These are phyloP conservation scores for Scopulariopsis brevicaulis DNA, from an alignment of 2,329 filamentous ascomycete genomes.

Conservation along the genomic window DNA sequence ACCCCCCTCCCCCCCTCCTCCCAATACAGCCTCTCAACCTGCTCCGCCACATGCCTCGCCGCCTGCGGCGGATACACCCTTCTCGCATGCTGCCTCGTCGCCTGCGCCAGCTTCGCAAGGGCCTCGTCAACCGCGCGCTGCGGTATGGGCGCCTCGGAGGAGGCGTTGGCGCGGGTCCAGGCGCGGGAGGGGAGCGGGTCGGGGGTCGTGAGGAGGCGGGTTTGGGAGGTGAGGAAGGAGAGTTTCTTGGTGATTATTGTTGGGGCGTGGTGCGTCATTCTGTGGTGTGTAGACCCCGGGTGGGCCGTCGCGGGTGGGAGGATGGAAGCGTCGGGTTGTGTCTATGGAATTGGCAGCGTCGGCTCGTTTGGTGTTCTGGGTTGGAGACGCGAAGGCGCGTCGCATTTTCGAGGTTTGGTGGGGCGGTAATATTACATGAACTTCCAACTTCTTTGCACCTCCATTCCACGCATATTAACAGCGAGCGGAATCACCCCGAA, in stretches of 20 bases:
- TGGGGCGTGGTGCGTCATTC: constrained; percentile 21
- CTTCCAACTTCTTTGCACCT: too few species aligned
- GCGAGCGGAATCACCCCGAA: too few species aligned
- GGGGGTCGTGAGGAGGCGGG: constrained; percentile 45
- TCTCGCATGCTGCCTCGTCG: constrained; percentile 51
- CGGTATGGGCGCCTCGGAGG: constrained; percentile 25
- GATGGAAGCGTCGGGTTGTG: too few species aligned
- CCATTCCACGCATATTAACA: too few species aligned
- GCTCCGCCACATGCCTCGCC: constrained; percentile 60
- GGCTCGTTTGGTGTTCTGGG: too few species aligned
- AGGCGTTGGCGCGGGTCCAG: constrained; percentile 27
- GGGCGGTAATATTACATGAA: too few species aligned
- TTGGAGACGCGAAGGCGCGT: too few species aligned
- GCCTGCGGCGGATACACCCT: constrained; percentile 58
- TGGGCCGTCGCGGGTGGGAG: too few species aligned
- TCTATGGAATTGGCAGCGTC: too few species aligned
- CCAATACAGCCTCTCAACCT: constrained; percentile 57
- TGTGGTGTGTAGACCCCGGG: neutral
- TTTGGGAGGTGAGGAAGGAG: constrained; percentile 50
- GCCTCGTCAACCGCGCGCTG: constrained; percentile 43
- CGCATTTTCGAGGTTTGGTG: too few species aligned
- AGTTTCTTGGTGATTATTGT: constrained; percentile 54
- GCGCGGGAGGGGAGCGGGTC: constrained; percentile 41
- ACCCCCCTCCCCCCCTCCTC: constrained; percentile 23
- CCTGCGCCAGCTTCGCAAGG: constrained; percentile 46